phyloP scores from a whole-genome alignment of 2,329 filamentous ascomycete genomes.

The Alternaria longipes region DNA sequence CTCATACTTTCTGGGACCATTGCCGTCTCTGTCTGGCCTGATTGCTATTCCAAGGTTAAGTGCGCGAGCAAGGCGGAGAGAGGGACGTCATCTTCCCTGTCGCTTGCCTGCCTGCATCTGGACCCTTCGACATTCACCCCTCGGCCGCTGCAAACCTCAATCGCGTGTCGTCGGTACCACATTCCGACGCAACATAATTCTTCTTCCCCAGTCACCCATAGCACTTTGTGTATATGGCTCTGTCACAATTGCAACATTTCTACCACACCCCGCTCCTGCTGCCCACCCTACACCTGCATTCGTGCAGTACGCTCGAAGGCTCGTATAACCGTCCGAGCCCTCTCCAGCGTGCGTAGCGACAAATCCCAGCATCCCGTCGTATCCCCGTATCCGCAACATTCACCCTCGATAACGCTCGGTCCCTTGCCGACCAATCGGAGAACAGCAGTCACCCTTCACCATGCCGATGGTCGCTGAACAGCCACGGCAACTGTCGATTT shows the following conservation, averaged over 20 bases:
- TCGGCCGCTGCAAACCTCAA: conserved; percentile 3
- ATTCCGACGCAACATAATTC: conserved; percentile 1
- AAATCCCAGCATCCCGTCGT: conserved; percentile 15
- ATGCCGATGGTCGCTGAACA: conserved; percentile 38
- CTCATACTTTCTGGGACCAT: conserved; percentile 6
- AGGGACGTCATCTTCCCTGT: conserved; percentile 18
- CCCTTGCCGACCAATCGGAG: conserved; percentile 18
- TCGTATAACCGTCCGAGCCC: conserved; percentile 47
- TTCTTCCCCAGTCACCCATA: neutral
- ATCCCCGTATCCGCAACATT: conserved; percentile 15
- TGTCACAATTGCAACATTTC: conserved; percentile 32
- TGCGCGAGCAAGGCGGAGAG: conserved; percentile 6
- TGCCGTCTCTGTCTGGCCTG: conserved; percentile 2
- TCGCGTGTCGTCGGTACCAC: conserved; percentile 5
- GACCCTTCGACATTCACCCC: conserved; percentile 1
- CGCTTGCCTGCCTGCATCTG: conserved; percentile 1
- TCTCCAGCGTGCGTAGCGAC: conserved; percentile 46
- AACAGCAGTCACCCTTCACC: conserved; percentile 16
- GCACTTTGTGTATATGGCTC: conserved; percentile 46
- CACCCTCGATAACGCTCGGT: conserved; percentile 7
- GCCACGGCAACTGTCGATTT: conserved; percentile 28
- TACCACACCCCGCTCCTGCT: conserved; percentile 30
- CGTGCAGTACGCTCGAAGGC: conserved; percentile 32
- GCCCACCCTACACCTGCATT: conserved; percentile 29
- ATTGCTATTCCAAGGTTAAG: conserved; percentile 1